Conservation (phyloP, 139 green algal species). For the Closterium sp. region DNA sequence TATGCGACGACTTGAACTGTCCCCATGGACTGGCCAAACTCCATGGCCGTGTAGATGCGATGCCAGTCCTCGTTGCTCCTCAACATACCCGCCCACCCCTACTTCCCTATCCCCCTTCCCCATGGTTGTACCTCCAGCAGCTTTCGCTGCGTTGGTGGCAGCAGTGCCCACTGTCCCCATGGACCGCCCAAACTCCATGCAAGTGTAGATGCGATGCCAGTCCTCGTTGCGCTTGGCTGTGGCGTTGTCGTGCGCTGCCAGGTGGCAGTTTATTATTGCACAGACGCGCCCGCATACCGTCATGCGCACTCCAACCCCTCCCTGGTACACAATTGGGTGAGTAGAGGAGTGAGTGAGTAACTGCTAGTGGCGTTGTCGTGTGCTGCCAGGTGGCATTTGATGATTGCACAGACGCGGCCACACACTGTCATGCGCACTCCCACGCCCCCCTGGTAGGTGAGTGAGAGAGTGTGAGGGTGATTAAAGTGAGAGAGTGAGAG, state of each 20-base stretch:
- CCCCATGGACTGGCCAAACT: background rate
- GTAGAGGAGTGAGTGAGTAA: too few species aligned
- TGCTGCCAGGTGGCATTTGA: slow-evolving; percentile 89
- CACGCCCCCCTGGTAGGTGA: slow-evolving; percentile 64
- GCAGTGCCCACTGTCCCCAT: slow-evolving; percentile 23
- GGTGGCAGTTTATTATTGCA: slow-evolving; percentile 79
- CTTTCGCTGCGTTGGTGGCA: slow-evolving; percentile 14
- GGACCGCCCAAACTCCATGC: slow-evolving; percentile 72
- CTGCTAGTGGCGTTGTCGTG: slow-evolving; percentile 85
- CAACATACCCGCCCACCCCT: too few species aligned
- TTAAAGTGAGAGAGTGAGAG: too few species aligned
- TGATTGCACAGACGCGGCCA: slow-evolving; percentile 66
- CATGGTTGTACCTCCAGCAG: slow-evolving; percentile 20
- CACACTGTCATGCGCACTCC: slow-evolving; percentile 79
- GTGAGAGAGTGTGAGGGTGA: too few species aligned
- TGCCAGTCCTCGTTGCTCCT: too few species aligned
- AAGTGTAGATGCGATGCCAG: slow-evolving; percentile 72
- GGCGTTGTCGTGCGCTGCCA: slow-evolving; percentile 76
- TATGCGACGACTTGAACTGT: too few species aligned
- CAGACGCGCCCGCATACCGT: slow-evolving; percentile 72
- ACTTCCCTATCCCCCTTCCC: too few species aligned
- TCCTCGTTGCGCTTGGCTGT: slow-evolving; percentile 71
- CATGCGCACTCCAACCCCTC: slow-evolving; percentile 81
- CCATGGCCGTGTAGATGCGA: background rate
- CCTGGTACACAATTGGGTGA: slow-evolving; percentile 30